Evolutionary conservation across 441 rosid species (phyloP).

Genomic region (Omphalea diandra): DNA sequence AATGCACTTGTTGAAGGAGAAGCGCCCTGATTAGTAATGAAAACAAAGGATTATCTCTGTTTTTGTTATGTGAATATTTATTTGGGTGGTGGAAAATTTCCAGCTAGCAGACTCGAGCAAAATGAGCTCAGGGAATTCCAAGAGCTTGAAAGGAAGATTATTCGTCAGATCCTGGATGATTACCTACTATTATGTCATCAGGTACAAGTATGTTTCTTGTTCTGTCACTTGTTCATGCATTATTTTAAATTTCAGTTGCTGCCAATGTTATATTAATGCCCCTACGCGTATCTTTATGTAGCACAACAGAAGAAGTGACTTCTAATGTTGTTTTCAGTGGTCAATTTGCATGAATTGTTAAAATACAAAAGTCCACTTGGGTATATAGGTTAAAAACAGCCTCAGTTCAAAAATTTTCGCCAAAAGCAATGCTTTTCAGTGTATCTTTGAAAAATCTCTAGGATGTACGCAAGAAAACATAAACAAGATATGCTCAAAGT

Average conservation of each 20-base stretch:
- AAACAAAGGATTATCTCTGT: not conserved
- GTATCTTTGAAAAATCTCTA: not conserved
- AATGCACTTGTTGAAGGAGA: conserved; percentile 3
- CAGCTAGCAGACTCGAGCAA: conserved; percentile 37
- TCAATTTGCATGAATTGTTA: not conserved
- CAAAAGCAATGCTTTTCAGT: not conserved
- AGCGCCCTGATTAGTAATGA: not conserved
- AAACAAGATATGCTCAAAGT: not conserved
- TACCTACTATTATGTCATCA: conserved; percentile 47
- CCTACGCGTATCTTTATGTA: not conserved
- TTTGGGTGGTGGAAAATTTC: conserved; percentile 36
- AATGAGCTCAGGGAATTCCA: conserved; percentile 30
- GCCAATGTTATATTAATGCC: not conserved
- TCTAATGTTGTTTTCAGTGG: not conserved
- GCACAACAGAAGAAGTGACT: not conserved
- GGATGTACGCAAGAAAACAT: too few relatives aligned
- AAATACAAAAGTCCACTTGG: not conserved
- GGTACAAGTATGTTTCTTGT: conserved; percentile 43
- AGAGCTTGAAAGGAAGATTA: conserved; percentile 39
- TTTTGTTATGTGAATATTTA: not conserved
- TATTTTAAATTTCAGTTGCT: not conserved
- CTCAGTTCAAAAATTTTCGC: not conserved
- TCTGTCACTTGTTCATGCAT: too few relatives aligned
- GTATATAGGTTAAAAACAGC: not conserved
- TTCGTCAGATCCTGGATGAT: conserved; percentile 49